These are phyloP conservation scores for Cladosporium cucumerinum DNA, from an alignment of 2,329 filamentous ascomycete genomes.

Conservation along the genomic window DNA sequence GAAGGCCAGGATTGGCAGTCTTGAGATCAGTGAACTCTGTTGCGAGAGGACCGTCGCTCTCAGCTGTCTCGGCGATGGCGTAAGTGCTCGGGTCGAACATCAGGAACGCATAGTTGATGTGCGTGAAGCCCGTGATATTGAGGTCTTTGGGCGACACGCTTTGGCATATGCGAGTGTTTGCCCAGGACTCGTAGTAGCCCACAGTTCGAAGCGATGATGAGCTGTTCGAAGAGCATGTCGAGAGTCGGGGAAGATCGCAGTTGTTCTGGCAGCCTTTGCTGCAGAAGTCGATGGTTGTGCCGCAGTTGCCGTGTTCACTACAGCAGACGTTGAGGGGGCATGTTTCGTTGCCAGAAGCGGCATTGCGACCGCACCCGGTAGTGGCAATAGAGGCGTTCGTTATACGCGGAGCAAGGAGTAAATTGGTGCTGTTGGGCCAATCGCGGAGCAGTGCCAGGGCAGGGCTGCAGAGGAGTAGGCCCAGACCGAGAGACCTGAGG, in stretches of 20 bases:
- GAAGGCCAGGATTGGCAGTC: slow-evolving; percentile 8
- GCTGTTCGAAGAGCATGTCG: background rate
- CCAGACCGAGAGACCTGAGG: background rate
- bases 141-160: slow-evolving; percentile 12
- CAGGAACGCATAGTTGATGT: slow-evolving; percentile 32
- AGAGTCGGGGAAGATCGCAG: background rate
- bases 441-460: background rate
- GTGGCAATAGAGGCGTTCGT: background rate
- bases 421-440: background rate
- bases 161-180: slow-evolving; percentile 16
- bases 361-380: slow-evolving; percentile 20
- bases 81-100: slow-evolving; percentile 33
- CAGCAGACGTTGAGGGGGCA: slow-evolving; percentile 27
- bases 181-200: slow-evolving; percentile 25
- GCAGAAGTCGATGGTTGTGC: slow-evolving; percentile 20
- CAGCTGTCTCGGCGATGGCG: slow-evolving; percentile 32
- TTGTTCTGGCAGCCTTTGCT: slow-evolving; percentile 16
- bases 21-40: slow-evolving; percentile 15
- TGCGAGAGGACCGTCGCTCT: slow-evolving; percentile 18
- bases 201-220: slow-evolving; percentile 8
- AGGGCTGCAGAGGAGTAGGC: background rate
- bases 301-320: slow-evolving; percentile 20
- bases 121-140: slow-evolving; percentile 16
- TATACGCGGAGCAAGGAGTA: background rate
- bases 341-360: slow-evolving; percentile 12